These are phyloP conservation scores for Acacia pycnantha DNA, from an alignment of 331 rosid genomes.

Conservation along the genomic window DNA sequence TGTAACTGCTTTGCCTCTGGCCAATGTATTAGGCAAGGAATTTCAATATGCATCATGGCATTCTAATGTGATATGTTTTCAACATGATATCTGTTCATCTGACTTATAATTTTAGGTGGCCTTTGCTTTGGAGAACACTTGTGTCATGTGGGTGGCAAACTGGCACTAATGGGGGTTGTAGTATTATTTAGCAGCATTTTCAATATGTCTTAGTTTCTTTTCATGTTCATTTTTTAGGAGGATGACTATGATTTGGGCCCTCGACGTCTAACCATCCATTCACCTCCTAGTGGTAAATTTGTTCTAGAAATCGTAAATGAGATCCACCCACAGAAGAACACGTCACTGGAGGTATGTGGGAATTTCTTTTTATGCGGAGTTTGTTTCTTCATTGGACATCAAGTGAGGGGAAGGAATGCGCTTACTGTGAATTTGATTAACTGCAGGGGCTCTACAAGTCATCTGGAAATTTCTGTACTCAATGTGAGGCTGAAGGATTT, in stretches of 20 bases:
- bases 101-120: background rate
- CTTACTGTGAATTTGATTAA: conserved; percentile 35
- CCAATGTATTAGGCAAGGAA: background rate
- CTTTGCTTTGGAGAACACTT: background rate
- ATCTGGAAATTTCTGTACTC: conserved; percentile 95
- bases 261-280: conserved; percentile 66
- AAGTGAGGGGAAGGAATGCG: background rate
- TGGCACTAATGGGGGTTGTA: background rate
- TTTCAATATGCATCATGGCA: background rate
- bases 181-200: background rate
- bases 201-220: background rate
- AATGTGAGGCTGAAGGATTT: conserved; percentile 99
- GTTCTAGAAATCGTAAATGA: conserved; percentile 78
- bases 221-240: conserved; percentile 46
- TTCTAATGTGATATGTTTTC: background rate
- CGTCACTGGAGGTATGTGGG: conserved; percentile 79
- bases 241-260: conserved; percentile 66
- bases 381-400: background rate
- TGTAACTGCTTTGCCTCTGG: conserved; percentile 18
- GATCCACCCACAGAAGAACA: conserved; percentile 80
- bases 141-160: background rate
- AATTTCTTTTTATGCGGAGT: background rate
- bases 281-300: conserved; percentile 73
- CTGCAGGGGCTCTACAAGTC: conserved; percentile 90
- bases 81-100: background rate